A percentile compares a stretch with the other conserved stretches of the same genome.
phyloP scores from a whole-genome alignment of 1,284 basidiomycete species.

The Lentinus polychrous region DNA sequence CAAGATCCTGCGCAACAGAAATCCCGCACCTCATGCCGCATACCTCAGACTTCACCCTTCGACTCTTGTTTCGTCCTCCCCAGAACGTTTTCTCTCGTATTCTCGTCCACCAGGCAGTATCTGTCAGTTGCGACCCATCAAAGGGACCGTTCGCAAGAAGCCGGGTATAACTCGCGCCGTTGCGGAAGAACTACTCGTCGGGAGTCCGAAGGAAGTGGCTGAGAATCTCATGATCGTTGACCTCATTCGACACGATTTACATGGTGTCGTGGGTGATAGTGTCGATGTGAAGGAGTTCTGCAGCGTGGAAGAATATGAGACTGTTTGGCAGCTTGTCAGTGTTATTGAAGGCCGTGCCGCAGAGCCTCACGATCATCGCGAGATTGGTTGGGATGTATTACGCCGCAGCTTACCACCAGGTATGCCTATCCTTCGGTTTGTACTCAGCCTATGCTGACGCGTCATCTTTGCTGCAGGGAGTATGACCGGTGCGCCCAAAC shows the following conservation, averaged over 20 bases:
- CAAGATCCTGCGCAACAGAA: conserved; percentile 63
- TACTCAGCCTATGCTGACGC: background rate
- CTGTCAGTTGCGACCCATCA: conserved; percentile 92
- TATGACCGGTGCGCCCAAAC: conserved; percentile 98
- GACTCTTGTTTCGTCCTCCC: conserved; percentile 75
- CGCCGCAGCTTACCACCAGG: conserved; percentile 83
- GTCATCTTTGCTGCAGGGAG: conserved; percentile 50
- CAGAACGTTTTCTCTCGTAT: conserved; percentile 91
- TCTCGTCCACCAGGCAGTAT: conserved; percentile 52
- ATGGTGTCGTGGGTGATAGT: conserved; percentile 66
- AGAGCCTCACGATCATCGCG: conserved; percentile 29
- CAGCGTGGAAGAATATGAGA: conserved; percentile 86
- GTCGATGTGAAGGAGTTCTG: conserved; percentile 87
- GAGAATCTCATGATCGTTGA: conserved; percentile 99
- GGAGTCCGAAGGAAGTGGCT: conserved; percentile 87
- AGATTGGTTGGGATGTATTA: conserved; percentile 75
- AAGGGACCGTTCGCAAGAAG: conserved; percentile 79
- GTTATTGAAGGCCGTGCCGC: conserved; percentile 69
- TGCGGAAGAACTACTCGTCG: conserved; percentile 60
- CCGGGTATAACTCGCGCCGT: conserved; percentile 53
- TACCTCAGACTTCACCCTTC: conserved; percentile 70
- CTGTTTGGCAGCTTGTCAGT: conserved; percentile 95
- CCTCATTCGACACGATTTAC: conserved; percentile 89
- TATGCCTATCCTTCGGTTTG: conserved; percentile 24
- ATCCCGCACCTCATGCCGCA: conserved; percentile 89